Base-by-base conservation (phyloP, 306 rosid genomes). In the Pterocarpus santalinus region DNA sequence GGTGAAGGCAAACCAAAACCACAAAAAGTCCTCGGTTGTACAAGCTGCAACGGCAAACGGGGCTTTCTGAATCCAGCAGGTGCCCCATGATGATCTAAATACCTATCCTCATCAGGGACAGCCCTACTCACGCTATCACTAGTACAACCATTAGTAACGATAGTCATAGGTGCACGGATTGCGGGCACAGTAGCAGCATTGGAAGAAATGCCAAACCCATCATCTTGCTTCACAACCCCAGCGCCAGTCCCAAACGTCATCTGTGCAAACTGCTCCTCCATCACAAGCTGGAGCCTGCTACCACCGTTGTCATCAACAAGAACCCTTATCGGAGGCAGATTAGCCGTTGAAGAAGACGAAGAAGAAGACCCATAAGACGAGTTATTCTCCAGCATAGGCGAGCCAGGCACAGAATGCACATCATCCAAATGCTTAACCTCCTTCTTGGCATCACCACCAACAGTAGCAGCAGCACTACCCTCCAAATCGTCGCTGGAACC, bases 231-330 rank as follows among this genome's bases (percentile, higher is more conserved):
- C 2, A 1, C 12, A 9, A 2, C 2, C 11, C 51, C 72, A 11
- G 66, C 60, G 66, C 36, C 47, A 70, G 51, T 13, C 8, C 58
- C 87, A 76, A 86, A 87, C 41, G 70, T 86, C 44, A 89, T 83
- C 52, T 90, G 91, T 1, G 90, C 79, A 51, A 90, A 88, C 79
- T 90, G 97, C 56, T 92, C 94, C 72, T 92, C 91, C 8, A 87
- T 71, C 65, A 87, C 89, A 33, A 52, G 46, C 75, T 35, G 81
- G 64, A 82, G 82, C 51, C 73, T 66, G n/a, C 51, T 80, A 15
- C n/a, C 75, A 39, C 33, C 88, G 41, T 53, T 70, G 3, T 88
- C 91, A 16, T 90, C 92, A 53, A 84, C 80, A 2, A 85, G 87
- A 55, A 92, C 90, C 62, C 89, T 85, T 72, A 90, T 86, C 2